Base-by-base conservation (phyloP, 1,284 basidiomycete genomes). In the Tausonia pullulans region DNA sequence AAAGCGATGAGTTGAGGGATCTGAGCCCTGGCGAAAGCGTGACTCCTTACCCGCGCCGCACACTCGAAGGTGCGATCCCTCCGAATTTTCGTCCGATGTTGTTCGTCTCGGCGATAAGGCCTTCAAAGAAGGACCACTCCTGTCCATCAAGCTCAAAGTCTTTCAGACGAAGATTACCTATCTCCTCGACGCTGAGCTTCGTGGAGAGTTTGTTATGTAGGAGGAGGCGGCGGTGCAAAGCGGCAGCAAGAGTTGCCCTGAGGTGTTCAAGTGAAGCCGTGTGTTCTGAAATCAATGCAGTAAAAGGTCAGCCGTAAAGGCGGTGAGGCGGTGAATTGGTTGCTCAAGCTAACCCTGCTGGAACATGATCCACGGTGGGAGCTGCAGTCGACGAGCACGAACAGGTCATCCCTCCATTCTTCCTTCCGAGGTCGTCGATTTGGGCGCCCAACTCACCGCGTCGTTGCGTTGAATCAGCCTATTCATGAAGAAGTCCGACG, bases 401-500 rank as follows among this genome's bases (percentile, higher is more conserved):
- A 27, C 27, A 27, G 27, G 27, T 27, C 27, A 27, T 27, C 27
- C 27, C 27, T 27, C 27, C 27, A 27, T 27, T 27, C 27, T 27
- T 27, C 27, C 27, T 27, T 27, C 27, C 27, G 27, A 27, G 27
- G 27, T 27, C 27, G 27, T 27, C 27, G 27, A 27, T 27, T 27
- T 2, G 27, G 27, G 27, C 27, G 27, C 27, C 27, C 27, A 27
- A 27, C 27, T 27, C 27, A 27, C 27, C 6, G 59, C 64, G 14
- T 65, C 60, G 55, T 65, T 58, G 6, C 44, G 10, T 40, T 65
- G 53, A 14, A 65, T 41, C 10, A 62, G 39, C 9, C 56, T 48
- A 27, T 65, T 65, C 63, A 61, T 61, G 7, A 64, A 60, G 63
- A 53, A 65, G 39, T 61, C 64, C 2, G 60, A 57, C 4, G 60